These are phyloP conservation scores for Annulohypoxylon truncatum DNA, from an alignment of 2,329 filamentous ascomycete genomes.

Conservation along the genomic window DNA sequence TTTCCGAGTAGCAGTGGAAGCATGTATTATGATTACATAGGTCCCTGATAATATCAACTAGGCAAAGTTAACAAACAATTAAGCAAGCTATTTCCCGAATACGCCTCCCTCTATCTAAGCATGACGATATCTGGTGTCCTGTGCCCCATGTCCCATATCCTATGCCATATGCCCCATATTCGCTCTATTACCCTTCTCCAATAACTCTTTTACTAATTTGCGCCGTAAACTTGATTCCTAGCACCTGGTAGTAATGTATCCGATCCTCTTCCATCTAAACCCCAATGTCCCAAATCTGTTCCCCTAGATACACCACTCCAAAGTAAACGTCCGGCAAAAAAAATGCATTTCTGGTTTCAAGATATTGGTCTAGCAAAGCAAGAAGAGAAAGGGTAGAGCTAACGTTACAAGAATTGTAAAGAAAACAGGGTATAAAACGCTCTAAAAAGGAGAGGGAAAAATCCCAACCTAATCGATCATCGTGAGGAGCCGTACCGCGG, in stretches of 20 bases:
- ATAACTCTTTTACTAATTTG: constrained; percentile 9
- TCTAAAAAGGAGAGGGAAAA: constrained; percentile 19
- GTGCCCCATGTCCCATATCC: background rate
- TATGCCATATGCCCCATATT: background rate
- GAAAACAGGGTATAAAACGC: constrained; percentile 38
- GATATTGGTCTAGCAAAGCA: constrained; percentile 32
- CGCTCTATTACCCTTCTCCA: constrained; percentile 1
- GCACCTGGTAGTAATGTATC: background rate
- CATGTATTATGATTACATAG: constrained; percentile 21
- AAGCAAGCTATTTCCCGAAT: constrained; percentile 11
- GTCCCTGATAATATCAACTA: background rate
- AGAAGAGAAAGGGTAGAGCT: constrained; percentile 10
- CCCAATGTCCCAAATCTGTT: background rate
- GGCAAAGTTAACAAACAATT: background rate
- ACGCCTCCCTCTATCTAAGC: constrained; percentile 28
- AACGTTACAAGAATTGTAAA: constrained; percentile 31
- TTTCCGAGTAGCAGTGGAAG: background rate
- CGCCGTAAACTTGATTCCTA: constrained; percentile 15
- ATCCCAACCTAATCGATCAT: constrained; percentile 9
- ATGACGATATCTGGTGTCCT: background rate
- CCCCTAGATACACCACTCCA: constrained; percentile 4
- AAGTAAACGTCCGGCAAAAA: constrained; percentile 5
- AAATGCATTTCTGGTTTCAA: constrained; percentile 29
- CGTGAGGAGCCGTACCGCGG: constrained; percentile 4
- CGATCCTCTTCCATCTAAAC: constrained; percentile 3